Evolutionary conservation across 768 basidiomycete genomes (phyloP).

Genomic region (Leucocoprinus sp.): DNA sequence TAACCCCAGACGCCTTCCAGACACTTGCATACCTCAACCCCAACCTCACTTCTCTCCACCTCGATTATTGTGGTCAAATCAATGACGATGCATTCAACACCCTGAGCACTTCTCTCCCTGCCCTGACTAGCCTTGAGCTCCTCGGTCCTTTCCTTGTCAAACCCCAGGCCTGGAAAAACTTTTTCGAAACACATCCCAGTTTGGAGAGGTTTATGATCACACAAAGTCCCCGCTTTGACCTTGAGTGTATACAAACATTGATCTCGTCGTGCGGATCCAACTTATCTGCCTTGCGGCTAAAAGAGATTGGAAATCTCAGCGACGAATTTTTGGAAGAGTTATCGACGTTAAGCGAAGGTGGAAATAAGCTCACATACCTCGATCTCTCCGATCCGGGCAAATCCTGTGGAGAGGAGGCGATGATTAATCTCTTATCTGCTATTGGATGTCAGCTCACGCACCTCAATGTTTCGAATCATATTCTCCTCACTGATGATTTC

Average conservation of each 20-base stretch:
- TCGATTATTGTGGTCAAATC: constrained; percentile 84
- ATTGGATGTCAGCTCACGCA: constrained; percentile 49
- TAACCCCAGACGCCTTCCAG: constrained; percentile 57
- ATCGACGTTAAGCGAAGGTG: constrained; percentile 31
- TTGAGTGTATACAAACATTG: constrained; percentile 54
- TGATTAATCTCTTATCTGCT: constrained; percentile 44
- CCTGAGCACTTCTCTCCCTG: constrained; percentile 56
- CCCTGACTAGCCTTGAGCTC: constrained; percentile 67
- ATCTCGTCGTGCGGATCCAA: constrained; percentile 36
- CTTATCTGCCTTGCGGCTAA: constrained; percentile 67
- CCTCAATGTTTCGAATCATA: constrained; percentile 69
- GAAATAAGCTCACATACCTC: constrained; percentile 31
- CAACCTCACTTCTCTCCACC: constrained; percentile 66
- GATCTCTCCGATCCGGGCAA: constrained; percentile 60
- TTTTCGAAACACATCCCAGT: constrained; percentile 56
- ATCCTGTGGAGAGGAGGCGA: constrained; percentile 46
- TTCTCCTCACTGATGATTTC: constrained; percentile 48
- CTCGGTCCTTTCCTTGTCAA: constrained; percentile 85
- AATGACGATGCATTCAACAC: constrained; percentile 48
- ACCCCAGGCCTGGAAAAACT: constrained; percentile 59
- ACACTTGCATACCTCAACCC: constrained; percentile 79
- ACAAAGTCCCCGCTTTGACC: constrained; percentile 82
- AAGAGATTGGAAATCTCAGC: constrained; percentile 65
- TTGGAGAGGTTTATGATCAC: constrained; percentile 72
- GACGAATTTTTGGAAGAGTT: constrained; percentile 58